Evolutionary conservation across 345 rosid genomes (phyloP).

Genomic region (Populus alba): DNA sequence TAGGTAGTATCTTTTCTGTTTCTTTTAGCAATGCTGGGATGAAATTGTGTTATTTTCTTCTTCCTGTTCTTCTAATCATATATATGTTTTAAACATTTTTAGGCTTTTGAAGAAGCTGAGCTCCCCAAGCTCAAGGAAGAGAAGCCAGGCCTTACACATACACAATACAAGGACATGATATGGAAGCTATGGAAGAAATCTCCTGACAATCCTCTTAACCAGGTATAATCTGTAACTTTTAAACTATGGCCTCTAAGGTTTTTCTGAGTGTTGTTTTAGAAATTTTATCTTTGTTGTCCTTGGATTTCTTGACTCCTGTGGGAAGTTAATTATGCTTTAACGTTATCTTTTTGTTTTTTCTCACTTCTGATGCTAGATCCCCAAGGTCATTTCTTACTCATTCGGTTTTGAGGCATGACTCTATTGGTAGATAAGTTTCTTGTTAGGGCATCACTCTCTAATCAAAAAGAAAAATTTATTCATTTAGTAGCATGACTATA

Average conservation of each 20-base stretch:
- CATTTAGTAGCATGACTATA: background rate
- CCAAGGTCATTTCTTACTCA: too few species aligned
- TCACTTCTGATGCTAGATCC: too few species aligned
- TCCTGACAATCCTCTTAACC: slow-evolving; percentile 96
- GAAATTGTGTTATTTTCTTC: background rate
- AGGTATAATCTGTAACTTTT: slow-evolving; percentile 39
- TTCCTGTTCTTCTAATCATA: background rate
- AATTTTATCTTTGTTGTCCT: background rate
- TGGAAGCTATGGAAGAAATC: slow-evolving; percentile 99
- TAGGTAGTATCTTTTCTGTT: too few species aligned
- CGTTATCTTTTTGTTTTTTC: background rate
- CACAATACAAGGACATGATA: slow-evolving; percentile 90
- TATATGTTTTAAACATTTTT: background rate
- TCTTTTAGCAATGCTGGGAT: too few species aligned
- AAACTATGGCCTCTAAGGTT: background rate
- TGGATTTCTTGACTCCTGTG: background rate
- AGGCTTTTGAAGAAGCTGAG: slow-evolving; percentile 97
- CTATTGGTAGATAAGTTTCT: background rate
- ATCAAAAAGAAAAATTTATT: background rate
- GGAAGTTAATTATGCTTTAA: background rate
- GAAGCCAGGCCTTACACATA: slow-evolving; percentile 96
- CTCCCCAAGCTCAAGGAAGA: slow-evolving; percentile 86
- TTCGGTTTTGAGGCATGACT: background rate
- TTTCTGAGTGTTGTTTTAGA: background rate
- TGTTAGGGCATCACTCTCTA: background rate